Base-by-base conservation (phyloP, 2,329 filamentous ascomycete species). In the Botrytis fabae region DNA sequence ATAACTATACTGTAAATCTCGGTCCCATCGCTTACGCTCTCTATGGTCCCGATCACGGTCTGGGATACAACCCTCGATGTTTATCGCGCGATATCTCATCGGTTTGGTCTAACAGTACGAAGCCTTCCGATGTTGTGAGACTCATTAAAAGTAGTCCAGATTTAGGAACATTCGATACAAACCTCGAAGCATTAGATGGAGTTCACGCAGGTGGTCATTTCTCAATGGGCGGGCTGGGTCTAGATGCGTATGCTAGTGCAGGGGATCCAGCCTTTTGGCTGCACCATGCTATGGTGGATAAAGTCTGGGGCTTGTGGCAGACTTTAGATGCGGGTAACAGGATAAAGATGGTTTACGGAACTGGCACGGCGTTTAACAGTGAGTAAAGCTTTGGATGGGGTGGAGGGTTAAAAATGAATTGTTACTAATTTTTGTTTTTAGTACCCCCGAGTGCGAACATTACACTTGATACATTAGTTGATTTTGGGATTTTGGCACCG, bases 231-330 rank as follows among this genome's bases (percentile, higher is more conserved):
- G 60, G 46, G 5, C 28, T 65, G 1, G 60, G 60, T 14, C 32
- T 71, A 68, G 84, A 85, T 73, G 81, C 83, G 74, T 82, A 82
- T 73, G 81, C 84, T 63, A 83, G 83, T 20, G 80, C 84, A 0
- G 79, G 82, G 0, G 84, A 85, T 70, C 84, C 84, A 1, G 82
- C 78, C 1, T 86, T 86, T 77, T 85, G 82, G 74, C 75, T 84
- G 8, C 84, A 86, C 73, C 84, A 86, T 70, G 83, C 80, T 0
- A 81, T 84, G 76, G 81, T 86, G 61, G 84, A 86, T 73, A 80
- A 84, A 14, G 78, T 85, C 68, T 85, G 84, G 78, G 85, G 83
- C 76, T 82, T 85, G 72, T 86, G 84, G 84, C 84, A 85, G 78
- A 83, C 82, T 72, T 3, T 71, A 0, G 46, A n/a, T 59, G 62